phyloP scores from a whole-genome alignment of 345 rosid species.

The Physaria fendleri region DNA sequence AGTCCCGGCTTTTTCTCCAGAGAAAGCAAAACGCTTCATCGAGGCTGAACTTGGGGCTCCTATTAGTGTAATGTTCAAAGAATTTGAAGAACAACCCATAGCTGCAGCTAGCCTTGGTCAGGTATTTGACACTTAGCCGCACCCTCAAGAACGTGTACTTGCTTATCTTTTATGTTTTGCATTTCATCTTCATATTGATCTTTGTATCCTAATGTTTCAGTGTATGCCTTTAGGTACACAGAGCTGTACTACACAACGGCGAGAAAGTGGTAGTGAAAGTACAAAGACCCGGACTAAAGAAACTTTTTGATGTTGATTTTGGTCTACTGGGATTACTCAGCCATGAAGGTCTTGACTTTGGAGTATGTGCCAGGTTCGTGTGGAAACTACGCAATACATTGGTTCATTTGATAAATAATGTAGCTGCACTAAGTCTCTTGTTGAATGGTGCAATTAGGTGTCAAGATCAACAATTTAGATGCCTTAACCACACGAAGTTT shows the following conservation, averaged over 20 bases:
- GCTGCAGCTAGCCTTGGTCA: slow-evolving; percentile 99
- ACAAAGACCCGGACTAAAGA: slow-evolving; percentile 92
- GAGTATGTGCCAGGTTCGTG: slow-evolving; percentile 90
- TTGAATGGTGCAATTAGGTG: slow-evolving; percentile 39
- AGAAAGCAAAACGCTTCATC: slow-evolving; percentile 66
- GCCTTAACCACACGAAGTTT: slow-evolving; percentile 54
- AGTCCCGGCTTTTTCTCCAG: slow-evolving; percentile 90
- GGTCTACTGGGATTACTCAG: slow-evolving; percentile 92
- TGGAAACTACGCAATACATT: slow-evolving; percentile 19
- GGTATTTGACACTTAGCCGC: slow-evolving; percentile 46
- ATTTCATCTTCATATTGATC: slow-evolving; percentile 20
- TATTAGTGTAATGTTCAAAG: slow-evolving; percentile 53
- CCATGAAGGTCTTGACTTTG: slow-evolving; percentile 86
- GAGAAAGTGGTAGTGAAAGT: slow-evolving; percentile 90
- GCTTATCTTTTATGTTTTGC: not conserved
- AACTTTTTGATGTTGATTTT: slow-evolving; percentile 91
- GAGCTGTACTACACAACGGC: slow-evolving; percentile 83
- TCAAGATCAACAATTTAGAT: slow-evolving; percentile 64
- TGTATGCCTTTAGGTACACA: slow-evolving; percentile 58
- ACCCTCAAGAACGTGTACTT: not conserved
- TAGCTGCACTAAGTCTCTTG: not conserved
- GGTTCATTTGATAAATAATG: not conserved
- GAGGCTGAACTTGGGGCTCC: slow-evolving; percentile 82
- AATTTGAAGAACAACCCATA: slow-evolving; percentile 85
- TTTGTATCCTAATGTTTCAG: slow-evolving; percentile 30